Base-by-base conservation (phyloP, 2,329 filamentous ascomycete genomes). In the Penicillium brevicompactum region DNA sequence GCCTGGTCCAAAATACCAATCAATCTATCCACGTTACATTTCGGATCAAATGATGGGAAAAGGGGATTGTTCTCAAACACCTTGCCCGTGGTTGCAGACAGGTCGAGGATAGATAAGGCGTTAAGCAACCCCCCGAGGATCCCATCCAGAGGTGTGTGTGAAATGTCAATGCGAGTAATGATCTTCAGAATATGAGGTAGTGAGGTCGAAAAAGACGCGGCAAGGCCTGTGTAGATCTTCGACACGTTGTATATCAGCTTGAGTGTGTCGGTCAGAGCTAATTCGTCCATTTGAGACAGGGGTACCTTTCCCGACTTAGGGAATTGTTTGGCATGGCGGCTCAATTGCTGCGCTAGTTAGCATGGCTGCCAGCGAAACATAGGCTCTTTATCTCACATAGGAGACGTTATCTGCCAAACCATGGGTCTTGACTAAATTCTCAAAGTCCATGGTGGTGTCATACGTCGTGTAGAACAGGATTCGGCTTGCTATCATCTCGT, bases 161-260 rank as follows among this genome's bases (percentile, higher is more conserved):
- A 77, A 3, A 86, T 79, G 9, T 87, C 78, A 13, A 86, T 84
- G 60, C 82, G 82, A 30, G 74, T 73, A 14, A 97, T 78, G 16
- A 97, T 82, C 43, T 84, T 83, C 53, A 92, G 78, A 27, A 97
- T 84, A 56, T 86, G 81, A 10, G 86, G 82, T 41, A 95, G 82
- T 2, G 88, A 85, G 21, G 83, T 77, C 1, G 85, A 85, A 68
- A 97, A 95, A 0, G 79, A 75, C 0, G 78, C 71, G 4, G 77
- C 74, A 24, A 87, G 80, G 41, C 87, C 80, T 4, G 86, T 84
- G 66, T 87, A 88, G 66, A 87, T 86, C 65, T 92, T 87, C 1
- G 89, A 89, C 50, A 96, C 80, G 72, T 97, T 97, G 80, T 95
- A 97, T 49, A 96, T 76, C 40, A 97, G 81, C 68, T 96, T 97